Percentiles rank a stretch among this genome's conserved stretches.
Evolutionary conservation across 257 asterid species (phyloP).

Genomic region (Agastache rugosa): DNA sequence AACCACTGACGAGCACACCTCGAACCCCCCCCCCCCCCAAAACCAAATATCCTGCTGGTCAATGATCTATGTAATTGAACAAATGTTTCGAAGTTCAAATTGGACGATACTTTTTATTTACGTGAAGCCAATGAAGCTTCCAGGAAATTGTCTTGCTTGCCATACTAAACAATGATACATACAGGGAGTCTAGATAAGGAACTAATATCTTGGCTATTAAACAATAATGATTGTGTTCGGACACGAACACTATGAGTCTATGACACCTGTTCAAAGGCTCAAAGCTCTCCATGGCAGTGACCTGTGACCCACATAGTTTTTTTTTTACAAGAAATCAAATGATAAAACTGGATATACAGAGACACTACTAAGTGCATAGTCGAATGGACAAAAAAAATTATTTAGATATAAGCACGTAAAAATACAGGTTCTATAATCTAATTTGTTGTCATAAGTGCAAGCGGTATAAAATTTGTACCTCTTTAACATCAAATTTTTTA

Average conservation of each 20-base stretch:
- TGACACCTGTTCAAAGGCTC: constrained; percentile 26
- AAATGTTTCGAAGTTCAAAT: too few species aligned
- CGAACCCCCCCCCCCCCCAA: background rate
- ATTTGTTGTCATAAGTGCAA: constrained; percentile 18
- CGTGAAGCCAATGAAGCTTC: constrained; percentile 11
- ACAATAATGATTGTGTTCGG: constrained; percentile 3
- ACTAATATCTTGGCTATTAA: constrained; percentile 4
- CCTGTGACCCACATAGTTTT: too few species aligned
- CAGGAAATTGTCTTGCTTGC: constrained; percentile 8
- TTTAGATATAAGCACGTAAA: constrained; percentile 2
- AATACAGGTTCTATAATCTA: constrained; percentile 16
- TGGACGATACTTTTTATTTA: background rate
- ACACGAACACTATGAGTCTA: constrained; percentile 6
- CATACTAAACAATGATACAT: constrained; percentile 25
- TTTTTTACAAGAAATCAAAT: background rate
- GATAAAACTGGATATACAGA: background rate
- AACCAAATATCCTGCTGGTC: background rate
- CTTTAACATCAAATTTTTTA: constrained; percentile 58
- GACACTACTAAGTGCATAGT: constrained; percentile 1
- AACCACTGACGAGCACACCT: background rate
- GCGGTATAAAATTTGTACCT: constrained; percentile 48
- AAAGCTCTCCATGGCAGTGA: constrained; percentile 4
- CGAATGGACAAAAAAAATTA: constrained; percentile 10
- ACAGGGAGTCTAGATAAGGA: constrained; percentile 7
- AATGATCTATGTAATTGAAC: constrained; percentile 19